Conservation (phyloP, 2,329 filamentous ascomycete species). For the Didymella keratinophila region DNA sequence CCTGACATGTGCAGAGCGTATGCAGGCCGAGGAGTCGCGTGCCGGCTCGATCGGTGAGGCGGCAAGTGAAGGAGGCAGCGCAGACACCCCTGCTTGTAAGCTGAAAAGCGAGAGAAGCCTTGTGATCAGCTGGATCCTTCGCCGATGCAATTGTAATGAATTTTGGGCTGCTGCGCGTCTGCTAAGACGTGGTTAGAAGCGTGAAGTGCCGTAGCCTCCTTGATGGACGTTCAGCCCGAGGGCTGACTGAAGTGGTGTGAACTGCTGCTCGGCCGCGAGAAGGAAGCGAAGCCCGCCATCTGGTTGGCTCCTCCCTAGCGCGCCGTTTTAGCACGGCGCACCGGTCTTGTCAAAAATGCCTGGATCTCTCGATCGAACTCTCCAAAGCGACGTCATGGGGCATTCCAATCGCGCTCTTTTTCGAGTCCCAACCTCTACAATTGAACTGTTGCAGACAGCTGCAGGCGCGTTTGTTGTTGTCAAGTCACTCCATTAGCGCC, state of each 20-base stretch:
- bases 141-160: constrained; percentile 1
- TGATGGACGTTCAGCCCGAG: constrained; percentile 10
- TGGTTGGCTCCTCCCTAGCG: constrained; percentile 27
- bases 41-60: constrained; percentile 15
- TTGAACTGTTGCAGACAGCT: neutral
- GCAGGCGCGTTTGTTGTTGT: constrained; percentile 5
- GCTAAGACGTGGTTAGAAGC: neutral
- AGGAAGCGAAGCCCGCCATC: constrained; percentile 12
- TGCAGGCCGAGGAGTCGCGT: constrained; percentile 14
- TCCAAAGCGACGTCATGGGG: constrained; percentile 16
- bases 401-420: neutral
- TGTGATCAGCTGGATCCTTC: constrained; percentile 18
- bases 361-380: constrained; percentile 28
- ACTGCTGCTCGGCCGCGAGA: constrained; percentile 19
- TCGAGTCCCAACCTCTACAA: neutral
- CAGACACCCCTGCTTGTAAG: constrained; percentile 18
- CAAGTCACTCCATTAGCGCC: constrained; percentile 12
- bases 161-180: constrained; percentile 1
- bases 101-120: constrained; percentile 15
- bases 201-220: constrained; percentile 10
- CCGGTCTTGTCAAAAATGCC: constrained; percentile 23
- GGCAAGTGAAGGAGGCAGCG: constrained; percentile 16
- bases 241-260: constrained; percentile 22
- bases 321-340: constrained; percentile 13
- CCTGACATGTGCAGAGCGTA: constrained; percentile 14